phyloP scores from a whole-genome alignment of 2,329 filamentous ascomycete species.

The Chalara sp. region DNA sequence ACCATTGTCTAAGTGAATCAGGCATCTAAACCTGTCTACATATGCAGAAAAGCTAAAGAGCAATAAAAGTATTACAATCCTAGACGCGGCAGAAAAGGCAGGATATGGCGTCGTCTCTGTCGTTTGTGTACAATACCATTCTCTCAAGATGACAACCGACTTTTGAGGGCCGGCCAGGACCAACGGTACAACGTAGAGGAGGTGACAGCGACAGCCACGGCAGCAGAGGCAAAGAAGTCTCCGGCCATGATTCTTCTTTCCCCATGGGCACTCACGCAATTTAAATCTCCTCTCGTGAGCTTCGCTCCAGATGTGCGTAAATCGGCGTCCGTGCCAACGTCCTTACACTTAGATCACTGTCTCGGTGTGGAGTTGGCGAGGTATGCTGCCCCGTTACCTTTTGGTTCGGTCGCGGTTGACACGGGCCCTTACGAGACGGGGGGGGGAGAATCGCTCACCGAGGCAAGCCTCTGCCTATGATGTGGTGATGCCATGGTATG shows the following conservation, averaged over 20 bases:
- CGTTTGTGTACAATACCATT: not conserved
- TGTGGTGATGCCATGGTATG: too few relatives aligned
- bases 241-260: slow-evolving; percentile 65
- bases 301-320: slow-evolving; percentile 46
- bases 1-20: too few relatives aligned
- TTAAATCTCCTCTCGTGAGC: slow-evolving; percentile 44
- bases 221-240: slow-evolving; percentile 57
- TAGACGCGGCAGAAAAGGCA: not conserved
- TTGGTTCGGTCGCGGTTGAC: slow-evolving; percentile 71
- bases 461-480: too few relatives aligned
- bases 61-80: slow-evolving; percentile 1
- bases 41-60: slow-evolving; percentile 3
- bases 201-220: slow-evolving; percentile 58
- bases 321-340: slow-evolving; percentile 49
- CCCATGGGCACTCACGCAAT: slow-evolving; percentile 62
- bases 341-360: slow-evolving; percentile 61
- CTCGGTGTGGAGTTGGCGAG: slow-evolving; percentile 52
- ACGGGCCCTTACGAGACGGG: slow-evolving; percentile 72
- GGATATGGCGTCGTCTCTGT: slow-evolving; percentile 40
- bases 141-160: not conserved
- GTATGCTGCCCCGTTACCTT: slow-evolving; percentile 48
- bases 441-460: too few relatives aligned
- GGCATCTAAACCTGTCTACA: slow-evolving; percentile 1
- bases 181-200: slow-evolving; percentile 64
- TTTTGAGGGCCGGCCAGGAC: not conserved